phyloP scores from a whole-genome alignment of 495 filamentous ascomycete species.

The Neurospora sp. region DNA sequence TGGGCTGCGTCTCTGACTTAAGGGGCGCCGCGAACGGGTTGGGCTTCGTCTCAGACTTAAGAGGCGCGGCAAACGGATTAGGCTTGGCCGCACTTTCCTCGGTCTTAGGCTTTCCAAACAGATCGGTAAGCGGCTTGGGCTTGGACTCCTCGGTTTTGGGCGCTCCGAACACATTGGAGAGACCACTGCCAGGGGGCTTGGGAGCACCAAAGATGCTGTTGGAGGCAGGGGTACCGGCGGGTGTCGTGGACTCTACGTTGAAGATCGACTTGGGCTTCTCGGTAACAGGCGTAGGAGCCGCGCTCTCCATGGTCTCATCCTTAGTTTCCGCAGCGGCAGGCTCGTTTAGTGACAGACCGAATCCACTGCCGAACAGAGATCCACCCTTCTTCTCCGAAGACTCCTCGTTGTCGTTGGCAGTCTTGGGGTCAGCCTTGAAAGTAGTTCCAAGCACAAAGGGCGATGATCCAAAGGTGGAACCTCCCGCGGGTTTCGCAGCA shows the following conservation, averaged over 20 bases:
- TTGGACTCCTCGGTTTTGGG: conserved; percentile 4
- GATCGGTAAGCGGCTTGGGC: conserved; percentile 3
- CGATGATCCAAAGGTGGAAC: conserved; percentile 46
- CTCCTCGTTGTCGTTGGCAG: conserved; percentile 49
- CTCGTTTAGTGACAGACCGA: conserved; percentile 41
- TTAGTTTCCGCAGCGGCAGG: conserved; percentile 36
- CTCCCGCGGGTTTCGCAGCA: conserved; percentile 14
- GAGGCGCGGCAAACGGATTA: background rate
- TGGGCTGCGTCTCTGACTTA: background rate
- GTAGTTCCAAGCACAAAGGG: conserved; percentile 67
- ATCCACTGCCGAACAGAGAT: conserved; percentile 47
- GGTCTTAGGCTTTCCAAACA: conserved; percentile 13
- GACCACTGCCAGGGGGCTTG: conserved; percentile 3
- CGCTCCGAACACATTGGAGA: background rate
- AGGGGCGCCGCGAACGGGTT: background rate
- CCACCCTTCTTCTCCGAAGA: conserved; percentile 33
- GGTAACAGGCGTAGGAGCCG: conserved; percentile 22
- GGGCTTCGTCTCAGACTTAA: background rate
- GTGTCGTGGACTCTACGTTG: conserved; percentile 43
- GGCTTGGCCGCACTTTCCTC: conserved; percentile 10
- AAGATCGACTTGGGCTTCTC: conserved; percentile 25
- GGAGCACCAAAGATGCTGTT: conserved; percentile 21
- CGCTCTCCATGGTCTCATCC: conserved; percentile 50
- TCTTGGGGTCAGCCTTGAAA: conserved; percentile 63
- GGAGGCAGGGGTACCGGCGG: conserved; percentile 41